Percentiles rank a stretch among this genome's conserved stretches.
phyloP scores from a whole-genome alignment of 176 grass and related monocot species.

The Hsuehochloa calcarea region DNA sequence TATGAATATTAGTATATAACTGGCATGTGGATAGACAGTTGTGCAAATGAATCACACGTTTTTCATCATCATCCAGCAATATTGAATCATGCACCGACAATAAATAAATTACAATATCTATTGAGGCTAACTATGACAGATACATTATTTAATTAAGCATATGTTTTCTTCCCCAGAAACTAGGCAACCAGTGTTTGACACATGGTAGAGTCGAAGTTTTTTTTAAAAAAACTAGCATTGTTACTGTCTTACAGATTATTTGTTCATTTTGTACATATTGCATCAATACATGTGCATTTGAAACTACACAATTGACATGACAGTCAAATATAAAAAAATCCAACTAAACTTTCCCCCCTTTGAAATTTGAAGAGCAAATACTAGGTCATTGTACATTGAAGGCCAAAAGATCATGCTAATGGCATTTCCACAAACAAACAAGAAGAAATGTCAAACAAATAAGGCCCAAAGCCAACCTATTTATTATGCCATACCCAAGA shows the following conservation, averaged over 20 bases:
- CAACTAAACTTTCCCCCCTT: not conserved
- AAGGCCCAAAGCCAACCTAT: not conserved
- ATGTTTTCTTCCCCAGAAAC: slow-evolving; percentile 26
- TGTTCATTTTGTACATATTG: slow-evolving; percentile 5
- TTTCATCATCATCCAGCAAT: slow-evolving; percentile 37
- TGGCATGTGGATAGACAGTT: not conserved
- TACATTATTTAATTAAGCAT: not conserved
- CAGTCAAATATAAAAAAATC: not conserved
- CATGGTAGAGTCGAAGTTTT: slow-evolving; percentile 17
- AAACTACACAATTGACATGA: not conserved
- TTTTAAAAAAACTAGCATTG: not conserved
- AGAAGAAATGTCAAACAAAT: not conserved
- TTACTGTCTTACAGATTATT: not conserved
- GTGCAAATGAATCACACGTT: slow-evolving; percentile 44
- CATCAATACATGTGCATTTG: not conserved
- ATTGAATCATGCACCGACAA: slow-evolving; percentile 41
- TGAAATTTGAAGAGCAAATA: slow-evolving; percentile 3
- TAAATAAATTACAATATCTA: slow-evolving; percentile 37
- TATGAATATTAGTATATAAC: not conserved
- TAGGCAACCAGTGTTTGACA: slow-evolving; percentile 23
- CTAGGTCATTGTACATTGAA: not conserved
- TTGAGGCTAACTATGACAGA: slow-evolving; percentile 29
- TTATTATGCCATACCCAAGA: slow-evolving; percentile 3
- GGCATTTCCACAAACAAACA: slow-evolving; percentile 1
- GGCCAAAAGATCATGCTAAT: not conserved